These are phyloP conservation scores for Exophiala lecanii-corni DNA, from an alignment of 2,329 filamentous ascomycete genomes.

Conservation along the genomic window DNA sequence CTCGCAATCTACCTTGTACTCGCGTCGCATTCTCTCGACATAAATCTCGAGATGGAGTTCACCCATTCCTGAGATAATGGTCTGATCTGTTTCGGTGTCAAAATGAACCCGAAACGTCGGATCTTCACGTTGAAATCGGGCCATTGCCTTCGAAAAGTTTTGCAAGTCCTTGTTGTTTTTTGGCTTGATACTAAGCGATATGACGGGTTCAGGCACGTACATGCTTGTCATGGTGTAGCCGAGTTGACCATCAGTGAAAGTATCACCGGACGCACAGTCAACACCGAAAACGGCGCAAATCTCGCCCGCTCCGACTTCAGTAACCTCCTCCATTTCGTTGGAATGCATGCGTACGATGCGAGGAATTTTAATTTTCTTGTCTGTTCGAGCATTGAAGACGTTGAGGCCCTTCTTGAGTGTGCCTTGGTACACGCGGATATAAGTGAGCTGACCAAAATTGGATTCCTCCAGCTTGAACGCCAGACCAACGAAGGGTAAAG, in stretches of 20 bases:
- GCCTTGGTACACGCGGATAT: slow-evolving; percentile 97
- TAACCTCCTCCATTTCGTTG: slow-evolving; percentile 97
- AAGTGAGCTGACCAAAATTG: slow-evolving; percentile 96
- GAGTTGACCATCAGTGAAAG: slow-evolving; percentile 88
- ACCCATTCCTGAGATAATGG: slow-evolving; percentile 97
- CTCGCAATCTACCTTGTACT: slow-evolving; percentile 92
- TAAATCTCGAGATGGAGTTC: slow-evolving; percentile 97
- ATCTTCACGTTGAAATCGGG: slow-evolving; percentile 96
- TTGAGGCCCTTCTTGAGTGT: slow-evolving; percentile 81
- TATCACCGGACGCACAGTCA: slow-evolving; percentile 95
- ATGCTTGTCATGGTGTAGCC: slow-evolving; percentile 97
- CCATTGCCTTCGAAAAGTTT: slow-evolving; percentile 98
- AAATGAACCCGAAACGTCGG: slow-evolving; percentile 95
- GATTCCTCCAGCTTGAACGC: slow-evolving; percentile 99
- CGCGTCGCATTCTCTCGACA: slow-evolving; percentile 90
- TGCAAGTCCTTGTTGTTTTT: slow-evolving; percentile 87
- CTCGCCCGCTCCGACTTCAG: slow-evolving; percentile 88
- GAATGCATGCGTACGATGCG: slow-evolving; percentile 99
- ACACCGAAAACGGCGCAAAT: slow-evolving; percentile 98
- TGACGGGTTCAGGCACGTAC: slow-evolving; percentile 94
- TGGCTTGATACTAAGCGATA: slow-evolving; percentile 94
- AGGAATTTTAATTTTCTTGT: slow-evolving; percentile 94
- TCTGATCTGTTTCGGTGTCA: slow-evolving; percentile 88
- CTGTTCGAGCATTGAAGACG: slow-evolving; percentile 87
- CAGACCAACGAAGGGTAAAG: slow-evolving; percentile 86